Evolutionary conservation across 176 grass and related monocot species (phyloP), one percentile per base, ranked within the genome.

Genomic region (Aechmea fasciata): DNA sequence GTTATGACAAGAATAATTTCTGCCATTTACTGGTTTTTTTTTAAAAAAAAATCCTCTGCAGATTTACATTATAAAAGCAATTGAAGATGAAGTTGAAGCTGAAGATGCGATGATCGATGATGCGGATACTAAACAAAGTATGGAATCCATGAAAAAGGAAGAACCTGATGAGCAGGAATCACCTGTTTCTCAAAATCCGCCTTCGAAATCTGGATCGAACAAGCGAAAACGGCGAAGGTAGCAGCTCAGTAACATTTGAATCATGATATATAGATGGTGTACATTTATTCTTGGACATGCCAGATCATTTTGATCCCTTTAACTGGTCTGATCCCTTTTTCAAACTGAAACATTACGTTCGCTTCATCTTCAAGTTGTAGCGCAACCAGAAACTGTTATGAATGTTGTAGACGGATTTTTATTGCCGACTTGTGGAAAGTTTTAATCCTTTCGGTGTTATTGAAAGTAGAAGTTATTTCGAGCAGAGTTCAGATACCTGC

Each of bases 61-160:
- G 93, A 81, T 97, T 69, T 87, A 92, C 77, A 92, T 97, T 74
- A 73, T 85, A 48, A 97, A 97, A 73, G 89, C 89, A 63, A 80
- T 83, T 8, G 86, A 90, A 67, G 65, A 66, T 70, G 62, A 73
- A 48, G 78, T 8, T 75, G 28, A 84, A 57, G 76, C 82, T 48
- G 65, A 33, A 2, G 68, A 85, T 64, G 63, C 71, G 20, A 77
- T 75, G 71, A 70, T 73, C 66, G 66, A 26, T 53, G 78, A 14
- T 73, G 51, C 15, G 55, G 53, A 57, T 41, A 76, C 53, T 47
- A 51, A 74, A 6, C 47, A 69, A 69, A 79, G 47, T 49, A 72
- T 47, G 19, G 12, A 64, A 62, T 64, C 61, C 54, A 68, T 47
- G 11, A 73, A 62, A 79, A 49, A 80, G 53, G 82, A 90, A 78